phyloP scores from a whole-genome alignment of 768 basidiomycete genomes.

The Kwoniella bestiolae region DNA sequence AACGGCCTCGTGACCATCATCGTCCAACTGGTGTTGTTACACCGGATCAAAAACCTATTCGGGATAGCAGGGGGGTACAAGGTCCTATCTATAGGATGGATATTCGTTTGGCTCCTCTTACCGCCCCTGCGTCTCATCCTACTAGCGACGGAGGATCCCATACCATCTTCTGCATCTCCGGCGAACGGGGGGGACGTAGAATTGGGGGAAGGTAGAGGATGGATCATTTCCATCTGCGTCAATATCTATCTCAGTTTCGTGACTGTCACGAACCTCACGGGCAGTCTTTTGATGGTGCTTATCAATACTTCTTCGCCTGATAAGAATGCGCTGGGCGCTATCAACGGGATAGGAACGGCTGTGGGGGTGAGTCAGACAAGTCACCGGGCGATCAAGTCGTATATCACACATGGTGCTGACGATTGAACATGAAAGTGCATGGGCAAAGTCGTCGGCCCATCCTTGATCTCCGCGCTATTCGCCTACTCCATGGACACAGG shows the following conservation, averaged over 20 bases:
- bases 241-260: slow-evolving; percentile 46
- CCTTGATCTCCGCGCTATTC: slow-evolving; percentile 44
- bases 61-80: slow-evolving; percentile 50
- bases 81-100: slow-evolving; percentile 50
- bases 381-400: background rate
- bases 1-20: slow-evolving; percentile 54
- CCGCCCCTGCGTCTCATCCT: slow-evolving; percentile 45
- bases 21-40: slow-evolving; percentile 50
- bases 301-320: slow-evolving; percentile 53
- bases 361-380: slow-evolving; percentile 41
- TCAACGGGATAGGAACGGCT: slow-evolving; percentile 54
- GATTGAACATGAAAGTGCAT: slow-evolving; percentile 35
- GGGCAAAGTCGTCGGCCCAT: slow-evolving; percentile 54
- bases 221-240: slow-evolving; percentile 44
- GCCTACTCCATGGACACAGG: slow-evolving; percentile 54
- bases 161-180: slow-evolving; percentile 1
- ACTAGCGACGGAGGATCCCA: slow-evolving; percentile 40
- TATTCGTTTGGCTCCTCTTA: slow-evolving; percentile 46
- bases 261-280: slow-evolving; percentile 44
- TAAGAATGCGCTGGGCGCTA: slow-evolving; percentile 49
- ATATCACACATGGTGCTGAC: too few relatives aligned
- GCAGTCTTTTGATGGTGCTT: slow-evolving; percentile 51
- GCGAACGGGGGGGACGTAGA: background rate
- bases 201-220: slow-evolving; percentile 33
- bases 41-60: slow-evolving; percentile 41